These are phyloP conservation scores for Irpex sp. DNA, from an alignment of 1,284 basidiomycete species.

Conservation along the genomic window DNA sequence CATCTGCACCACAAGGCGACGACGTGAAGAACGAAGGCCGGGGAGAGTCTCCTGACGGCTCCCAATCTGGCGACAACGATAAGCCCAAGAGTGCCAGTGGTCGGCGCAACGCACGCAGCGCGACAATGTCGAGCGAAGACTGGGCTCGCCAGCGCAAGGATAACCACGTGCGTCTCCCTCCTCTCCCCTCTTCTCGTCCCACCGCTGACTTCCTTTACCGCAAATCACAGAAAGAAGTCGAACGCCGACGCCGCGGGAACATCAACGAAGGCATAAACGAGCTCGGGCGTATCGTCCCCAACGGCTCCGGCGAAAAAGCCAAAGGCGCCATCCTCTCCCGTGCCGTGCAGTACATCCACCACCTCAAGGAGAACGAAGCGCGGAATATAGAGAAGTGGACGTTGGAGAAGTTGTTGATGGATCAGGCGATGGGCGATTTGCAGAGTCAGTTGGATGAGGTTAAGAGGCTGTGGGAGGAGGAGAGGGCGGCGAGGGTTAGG, in stretches of 20 bases:
- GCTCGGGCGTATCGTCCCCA: constrained; percentile 84
- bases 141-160: constrained; percentile 81
- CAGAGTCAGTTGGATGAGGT: constrained; percentile 76
- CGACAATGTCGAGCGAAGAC: constrained; percentile 51
- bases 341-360: constrained; percentile 85
- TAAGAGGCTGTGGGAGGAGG: constrained; percentile 69
- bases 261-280: constrained; percentile 97
- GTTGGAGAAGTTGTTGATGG: constrained; percentile 88
- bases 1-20: constrained; percentile 11
- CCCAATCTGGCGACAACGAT: constrained; percentile 7
- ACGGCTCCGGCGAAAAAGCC: constrained; percentile 81
- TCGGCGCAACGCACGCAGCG: constrained; percentile 31
- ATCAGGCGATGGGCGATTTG: constrained; percentile 84
- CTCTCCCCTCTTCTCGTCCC: background rate
- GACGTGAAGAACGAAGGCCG: constrained; percentile 18
- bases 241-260: constrained; percentile 86
- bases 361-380: constrained; percentile 86
- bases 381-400: constrained; percentile 93
- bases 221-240: constrained; percentile 88
- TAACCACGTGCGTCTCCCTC: constrained; percentile 59
- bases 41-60: background rate
- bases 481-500: constrained; percentile 49
- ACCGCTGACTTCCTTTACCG: background rate
- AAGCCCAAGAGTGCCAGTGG: constrained; percentile 13
- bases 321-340: constrained; percentile 84